phyloP scores from a whole-genome alignment of 2,329 filamentous ascomycete species.

The Mycocentrospora acerina region DNA sequence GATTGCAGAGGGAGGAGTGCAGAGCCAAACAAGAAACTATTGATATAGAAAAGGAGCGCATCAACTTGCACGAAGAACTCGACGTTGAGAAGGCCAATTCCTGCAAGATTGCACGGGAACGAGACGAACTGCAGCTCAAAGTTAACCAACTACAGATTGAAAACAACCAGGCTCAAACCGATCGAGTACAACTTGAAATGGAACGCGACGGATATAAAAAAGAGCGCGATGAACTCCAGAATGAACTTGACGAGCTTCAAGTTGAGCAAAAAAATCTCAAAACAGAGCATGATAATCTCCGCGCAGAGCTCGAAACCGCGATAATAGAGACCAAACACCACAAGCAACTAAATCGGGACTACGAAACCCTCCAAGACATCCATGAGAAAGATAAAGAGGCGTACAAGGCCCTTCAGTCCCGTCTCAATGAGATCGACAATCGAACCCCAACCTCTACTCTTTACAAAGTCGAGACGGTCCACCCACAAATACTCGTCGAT shows the following conservation, averaged over 20 bases:
- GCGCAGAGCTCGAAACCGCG: too few species aligned
- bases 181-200: background rate
- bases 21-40: background rate
- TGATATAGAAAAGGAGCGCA: background rate
- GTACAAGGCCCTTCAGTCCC: too few species aligned
- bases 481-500: too few species aligned
- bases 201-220: slow-evolving; percentile 1
- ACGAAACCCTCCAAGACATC: background rate
- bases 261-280: background rate
- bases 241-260: background rate
- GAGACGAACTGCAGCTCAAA: background rate
- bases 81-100: background rate
- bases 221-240: background rate
- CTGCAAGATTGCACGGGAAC: background rate
- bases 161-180: background rate
- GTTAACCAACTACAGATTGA: background rate
- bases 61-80: background rate
- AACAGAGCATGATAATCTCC: too few species aligned
- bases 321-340: background rate
- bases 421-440: background rate
- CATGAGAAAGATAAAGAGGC: background rate
- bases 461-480: too few species aligned
- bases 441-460: background rate
- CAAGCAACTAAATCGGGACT: background rate
- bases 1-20: too few species aligned